Evolutionary conservation across 192 early-diverging fungal genomes (phyloP), one percentile per base, ranked within the genome.

Genomic region (Backusella australiensis): DNA sequence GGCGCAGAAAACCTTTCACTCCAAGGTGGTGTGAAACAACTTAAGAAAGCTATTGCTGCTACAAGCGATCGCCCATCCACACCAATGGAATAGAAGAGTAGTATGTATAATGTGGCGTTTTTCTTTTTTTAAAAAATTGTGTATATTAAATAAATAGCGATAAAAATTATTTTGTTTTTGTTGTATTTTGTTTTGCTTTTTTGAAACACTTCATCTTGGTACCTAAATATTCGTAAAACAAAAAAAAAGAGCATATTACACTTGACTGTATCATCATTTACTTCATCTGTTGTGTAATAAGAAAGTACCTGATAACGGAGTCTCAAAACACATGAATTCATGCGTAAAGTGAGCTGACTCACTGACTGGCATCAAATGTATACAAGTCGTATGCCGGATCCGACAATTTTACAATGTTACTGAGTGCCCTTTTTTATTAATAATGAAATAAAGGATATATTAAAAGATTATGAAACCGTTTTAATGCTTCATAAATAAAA

Each of bases 1-100:
- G 91, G 91, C 56, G 83, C 85, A 35, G 90, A 93, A 53, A 90
- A 90, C 74, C 84, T 93, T 29, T 89, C 89, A 23, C 86, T 93
- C 35, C 89, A 91, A 71, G 92, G 92, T 52, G 79, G 74, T 23
- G 76, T 82, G 11, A 82, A 76, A 17, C 75, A 77, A 29, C 75
- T 77, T 32, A 69, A 56, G 56, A 34, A 38, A 8, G 52, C 75
- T 32, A 49, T 56, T 38, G 36, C 34, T 21, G 56, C 56, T 63
- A 63, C 56, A 23, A 71, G 56, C 6, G 75, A 69, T 32, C 75
- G 75, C 11, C 75, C 75, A 42, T 52, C 67, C 4, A 77, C 75
- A 15, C 75, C 75, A 32, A 46, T 46, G 39, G 70, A 72, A 32
- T 72, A 72, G 26, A 15, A 26, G 5, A 49, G 15, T 49, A 49